Conservation (phyloP, 352 stramenopile genomes). For the Phytophthora capsici region DNA sequence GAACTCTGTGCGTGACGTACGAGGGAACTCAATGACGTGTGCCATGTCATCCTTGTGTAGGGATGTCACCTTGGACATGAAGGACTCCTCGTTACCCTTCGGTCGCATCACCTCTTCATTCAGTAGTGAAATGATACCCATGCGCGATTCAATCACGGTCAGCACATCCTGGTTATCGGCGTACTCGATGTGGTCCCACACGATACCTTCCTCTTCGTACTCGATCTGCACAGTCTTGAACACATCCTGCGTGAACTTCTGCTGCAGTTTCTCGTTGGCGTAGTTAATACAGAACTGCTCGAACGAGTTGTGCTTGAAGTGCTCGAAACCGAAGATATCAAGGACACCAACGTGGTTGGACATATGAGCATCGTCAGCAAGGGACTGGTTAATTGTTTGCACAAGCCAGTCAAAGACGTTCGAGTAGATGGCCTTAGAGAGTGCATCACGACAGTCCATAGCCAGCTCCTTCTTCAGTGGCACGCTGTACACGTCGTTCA, state of each 20-base stretch:
- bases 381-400: slow-evolving; percentile 91
- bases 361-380: slow-evolving; percentile 82
- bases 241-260: slow-evolving; percentile 92
- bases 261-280: slow-evolving; percentile 93
- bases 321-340: slow-evolving; percentile 99
- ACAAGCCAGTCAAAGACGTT: slow-evolving; percentile 98
- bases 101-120: slow-evolving; percentile 92
- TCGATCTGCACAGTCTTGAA: slow-evolving; percentile 95
- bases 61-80: slow-evolving; percentile 86
- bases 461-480: slow-evolving; percentile 89
- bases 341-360: slow-evolving; percentile 94
- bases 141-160: slow-evolving; percentile 85
- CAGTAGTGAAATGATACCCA: slow-evolving; percentile 90
- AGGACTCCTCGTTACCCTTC: slow-evolving; percentile 86
- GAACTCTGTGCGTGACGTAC: slow-evolving; percentile 91
- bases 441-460: slow-evolving; percentile 92
- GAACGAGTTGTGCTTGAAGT: slow-evolving; percentile 97
- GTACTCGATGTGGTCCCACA: slow-evolving; percentile 92
- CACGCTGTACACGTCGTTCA: slow-evolving; percentile 73
- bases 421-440: slow-evolving; percentile 97
- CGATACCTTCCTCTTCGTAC: slow-evolving; percentile 95
- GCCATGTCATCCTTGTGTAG: slow-evolving; percentile 88
- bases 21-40: slow-evolving; percentile 85
- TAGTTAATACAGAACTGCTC: slow-evolving; percentile 96
- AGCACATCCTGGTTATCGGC: slow-evolving; percentile 92